Conservation (phyloP, 148 eudicot species). For the Rhododendron molle region DNA sequence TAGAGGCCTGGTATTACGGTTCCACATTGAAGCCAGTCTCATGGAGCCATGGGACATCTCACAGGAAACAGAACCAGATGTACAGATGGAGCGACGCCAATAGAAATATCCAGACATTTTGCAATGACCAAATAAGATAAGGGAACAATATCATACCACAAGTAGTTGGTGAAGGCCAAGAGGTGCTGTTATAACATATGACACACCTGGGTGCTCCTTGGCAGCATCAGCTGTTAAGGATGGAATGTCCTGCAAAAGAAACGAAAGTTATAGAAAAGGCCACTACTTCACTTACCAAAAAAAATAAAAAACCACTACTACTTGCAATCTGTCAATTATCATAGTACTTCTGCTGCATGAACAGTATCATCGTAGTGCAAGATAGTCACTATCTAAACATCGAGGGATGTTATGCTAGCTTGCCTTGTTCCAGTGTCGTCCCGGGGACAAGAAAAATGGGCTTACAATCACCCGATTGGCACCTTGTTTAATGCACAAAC, state of each 20-base stretch:
- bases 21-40: neutral
- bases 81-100: neutral
- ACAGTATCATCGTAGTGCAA: neutral
- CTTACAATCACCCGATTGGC: constrained; percentile 81
- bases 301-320: neutral
- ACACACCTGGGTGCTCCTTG: constrained; percentile 66
- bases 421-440: constrained; percentile 94
- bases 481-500: constrained; percentile 74
- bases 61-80: neutral
- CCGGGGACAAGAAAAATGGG: constrained; percentile 93
- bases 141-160: constrained; percentile 50
- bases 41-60: neutral
- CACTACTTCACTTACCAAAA: neutral
- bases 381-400: neutral
- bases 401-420: neutral
- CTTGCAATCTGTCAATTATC: neutral
- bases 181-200: constrained; percentile 89
- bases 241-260: constrained; percentile 73
- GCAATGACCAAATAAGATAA: neutral
- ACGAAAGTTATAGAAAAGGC: neutral
- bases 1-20: neutral
- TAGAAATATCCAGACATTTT: neutral
- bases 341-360: neutral
- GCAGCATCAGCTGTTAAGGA: constrained; percentile 91
- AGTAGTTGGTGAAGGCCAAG: constrained; percentile 81